Conservation (phyloP, 805 yeast species). For the Myxozyma mucilagina region DNA sequence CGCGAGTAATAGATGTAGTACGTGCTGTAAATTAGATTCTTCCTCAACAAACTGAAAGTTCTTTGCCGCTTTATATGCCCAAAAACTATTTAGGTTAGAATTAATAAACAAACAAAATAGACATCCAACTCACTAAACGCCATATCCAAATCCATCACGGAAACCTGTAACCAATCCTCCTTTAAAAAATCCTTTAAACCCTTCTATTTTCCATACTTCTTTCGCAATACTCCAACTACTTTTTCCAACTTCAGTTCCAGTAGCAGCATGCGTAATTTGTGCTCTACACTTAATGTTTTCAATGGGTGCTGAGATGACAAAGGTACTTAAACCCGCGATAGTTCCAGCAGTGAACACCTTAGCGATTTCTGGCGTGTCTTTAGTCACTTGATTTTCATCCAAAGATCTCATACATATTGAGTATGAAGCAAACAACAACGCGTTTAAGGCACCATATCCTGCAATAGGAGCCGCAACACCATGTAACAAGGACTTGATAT, state of each 20-base stretch:
- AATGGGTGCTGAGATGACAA: slow-evolving; percentile 32
- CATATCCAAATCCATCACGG: slow-evolving; percentile 35
- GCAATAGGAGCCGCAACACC: slow-evolving; percentile 36
- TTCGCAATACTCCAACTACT: slow-evolving; percentile 27
- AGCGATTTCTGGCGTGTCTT: slow-evolving; percentile 4
- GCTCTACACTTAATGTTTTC: slow-evolving; percentile 33
- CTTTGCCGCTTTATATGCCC: slow-evolving; percentile 24
- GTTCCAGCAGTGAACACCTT: slow-evolving; percentile 32
- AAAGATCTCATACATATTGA: slow-evolving; percentile 11
- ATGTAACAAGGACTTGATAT: slow-evolving; percentile 16
- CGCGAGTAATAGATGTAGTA: slow-evolving; percentile 22
- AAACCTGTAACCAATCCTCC: slow-evolving; percentile 32
- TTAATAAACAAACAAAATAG: neutral
- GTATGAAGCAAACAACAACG: slow-evolving; percentile 25
- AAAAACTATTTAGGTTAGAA: slow-evolving; percentile 12
- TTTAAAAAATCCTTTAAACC: slow-evolving; percentile 31
- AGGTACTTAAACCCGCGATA: slow-evolving; percentile 33
- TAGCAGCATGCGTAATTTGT: slow-evolving; percentile 22
- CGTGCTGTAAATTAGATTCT: slow-evolving; percentile 2
- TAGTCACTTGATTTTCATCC: neutral
- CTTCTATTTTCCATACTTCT: slow-evolving; percentile 19
- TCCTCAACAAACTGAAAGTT: neutral
- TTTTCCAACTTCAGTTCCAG: slow-evolving; percentile 1
- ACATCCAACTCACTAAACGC: slow-evolving; percentile 30
- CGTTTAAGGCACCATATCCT: slow-evolving; percentile 35